Evolutionary conservation across 352 stramenopile genomes (phyloP).

Genomic region (Poterioochromonas sp.): DNA sequence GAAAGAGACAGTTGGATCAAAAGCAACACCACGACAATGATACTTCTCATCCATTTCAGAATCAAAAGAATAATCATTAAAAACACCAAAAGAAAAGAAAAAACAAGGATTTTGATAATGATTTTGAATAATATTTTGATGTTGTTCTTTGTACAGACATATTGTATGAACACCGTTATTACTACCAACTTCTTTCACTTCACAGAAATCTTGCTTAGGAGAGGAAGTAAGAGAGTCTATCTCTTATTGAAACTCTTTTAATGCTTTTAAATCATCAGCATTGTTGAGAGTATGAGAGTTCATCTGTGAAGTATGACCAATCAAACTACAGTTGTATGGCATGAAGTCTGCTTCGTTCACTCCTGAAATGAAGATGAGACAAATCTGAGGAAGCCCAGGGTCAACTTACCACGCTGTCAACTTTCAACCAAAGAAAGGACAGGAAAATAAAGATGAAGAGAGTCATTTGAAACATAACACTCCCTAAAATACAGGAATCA

Average conservation of each 20-base stretch:
- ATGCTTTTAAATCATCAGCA: background rate
- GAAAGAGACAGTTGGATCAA: conserved; percentile 48
- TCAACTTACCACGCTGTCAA: too few relatives aligned
- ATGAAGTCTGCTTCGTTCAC: too few relatives aligned
- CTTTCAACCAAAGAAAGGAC: too few relatives aligned
- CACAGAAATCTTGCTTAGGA: background rate
- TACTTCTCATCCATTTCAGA: conserved; percentile 43
- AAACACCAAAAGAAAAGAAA: conserved; percentile 51
- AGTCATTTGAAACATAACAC: too few relatives aligned
- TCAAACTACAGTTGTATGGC: too few relatives aligned
- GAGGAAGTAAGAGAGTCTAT: background rate
- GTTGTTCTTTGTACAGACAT: background rate
- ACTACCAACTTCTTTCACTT: background rate
- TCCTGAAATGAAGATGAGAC: too few relatives aligned
- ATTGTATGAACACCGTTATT: background rate
- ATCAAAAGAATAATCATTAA: conserved; percentile 49
- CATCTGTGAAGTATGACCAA: too few relatives aligned
- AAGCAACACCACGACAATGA: conserved; percentile 48
- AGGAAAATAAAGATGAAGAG: too few relatives aligned
- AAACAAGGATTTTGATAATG: too few relatives aligned
- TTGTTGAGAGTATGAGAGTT: too few relatives aligned
- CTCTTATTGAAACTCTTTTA: background rate
- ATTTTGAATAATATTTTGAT: background rate
- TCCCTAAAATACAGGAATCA: too few relatives aligned
- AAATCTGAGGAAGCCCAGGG: too few relatives aligned